phyloP scores from a whole-genome alignment of 2,329 filamentous ascomycete species.

The Phyllosticta citriasiana region DNA sequence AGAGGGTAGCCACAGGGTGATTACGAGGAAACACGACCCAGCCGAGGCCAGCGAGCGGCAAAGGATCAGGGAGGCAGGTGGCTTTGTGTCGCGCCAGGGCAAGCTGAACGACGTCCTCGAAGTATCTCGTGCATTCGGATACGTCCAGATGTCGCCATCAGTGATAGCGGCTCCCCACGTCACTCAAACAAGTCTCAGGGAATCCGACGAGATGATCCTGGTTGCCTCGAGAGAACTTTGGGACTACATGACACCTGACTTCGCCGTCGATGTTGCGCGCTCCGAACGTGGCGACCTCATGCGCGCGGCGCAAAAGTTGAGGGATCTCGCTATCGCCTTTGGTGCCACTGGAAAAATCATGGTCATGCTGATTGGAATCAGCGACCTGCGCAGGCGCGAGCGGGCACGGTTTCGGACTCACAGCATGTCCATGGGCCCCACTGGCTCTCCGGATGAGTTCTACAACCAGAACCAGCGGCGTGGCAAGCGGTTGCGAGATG shows the following conservation, averaged over 20 bases:
- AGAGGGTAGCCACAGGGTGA: constrained; percentile 69
- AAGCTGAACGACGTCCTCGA: constrained; percentile 85
- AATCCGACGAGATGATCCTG: constrained; percentile 88
- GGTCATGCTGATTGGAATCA: constrained; percentile 96
- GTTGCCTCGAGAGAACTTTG: constrained; percentile 88
- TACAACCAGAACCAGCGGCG: constrained; percentile 49
- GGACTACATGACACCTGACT: constrained; percentile 83
- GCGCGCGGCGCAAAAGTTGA: constrained; percentile 86
- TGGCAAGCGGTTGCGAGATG: constrained; percentile 38
- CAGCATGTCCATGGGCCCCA: constrained; percentile 76
- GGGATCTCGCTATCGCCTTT: constrained; percentile 91
- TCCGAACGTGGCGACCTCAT: constrained; percentile 84
- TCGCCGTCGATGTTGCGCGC: constrained; percentile 84
- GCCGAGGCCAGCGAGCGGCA: constrained; percentile 75
- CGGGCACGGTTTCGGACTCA: constrained; percentile 65
- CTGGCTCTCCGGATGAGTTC: constrained; percentile 62
- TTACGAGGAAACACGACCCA: constrained; percentile 89
- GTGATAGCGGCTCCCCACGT: constrained; percentile 87
- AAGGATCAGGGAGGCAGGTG: constrained; percentile 86
- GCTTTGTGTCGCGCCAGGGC: constrained; percentile 90
- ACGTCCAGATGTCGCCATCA: constrained; percentile 82
- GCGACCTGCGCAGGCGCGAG: constrained; percentile 79
- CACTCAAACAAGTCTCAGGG: constrained; percentile 64
- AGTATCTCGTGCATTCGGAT: constrained; percentile 91
- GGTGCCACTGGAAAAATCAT: constrained; percentile 92